These are phyloP conservation scores for Sistotremastrum niveocremeum DNA, from an alignment of 768 basidiomycete genomes.

Conservation along the genomic window DNA sequence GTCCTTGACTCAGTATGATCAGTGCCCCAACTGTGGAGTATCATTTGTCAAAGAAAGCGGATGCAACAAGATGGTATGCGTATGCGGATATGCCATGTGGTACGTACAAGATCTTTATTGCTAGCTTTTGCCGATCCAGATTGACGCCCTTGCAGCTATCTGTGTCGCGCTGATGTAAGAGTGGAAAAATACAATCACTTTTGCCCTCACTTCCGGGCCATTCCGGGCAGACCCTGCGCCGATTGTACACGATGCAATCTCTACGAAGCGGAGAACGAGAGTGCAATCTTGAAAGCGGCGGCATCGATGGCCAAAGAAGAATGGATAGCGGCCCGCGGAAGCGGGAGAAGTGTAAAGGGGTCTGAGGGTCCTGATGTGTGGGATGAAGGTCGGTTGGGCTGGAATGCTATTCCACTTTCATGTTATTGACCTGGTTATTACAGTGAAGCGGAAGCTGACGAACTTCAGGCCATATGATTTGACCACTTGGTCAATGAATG, in stretches of 20 bases:
- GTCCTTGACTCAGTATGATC: background rate
- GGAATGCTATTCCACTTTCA: too few species aligned
- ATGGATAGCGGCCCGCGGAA: too few species aligned
- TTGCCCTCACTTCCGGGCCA: conserved; percentile 8
- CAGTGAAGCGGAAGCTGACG: too few species aligned
- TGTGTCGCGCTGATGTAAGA: conserved; percentile 6
- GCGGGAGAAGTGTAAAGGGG: too few species aligned
- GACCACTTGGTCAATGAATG: too few species aligned
- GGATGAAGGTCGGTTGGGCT: too few species aligned
- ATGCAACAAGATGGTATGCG: conserved; percentile 9
- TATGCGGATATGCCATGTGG: conserved; percentile 9
- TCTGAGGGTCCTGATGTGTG: too few species aligned
- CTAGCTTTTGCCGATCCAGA: too few species aligned
- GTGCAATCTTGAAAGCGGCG: conserved; percentile 33
- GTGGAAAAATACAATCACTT: conserved; percentile 6
- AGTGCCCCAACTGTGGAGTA: conserved; percentile 7
- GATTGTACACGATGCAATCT: too few species aligned
- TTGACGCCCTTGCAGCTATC: too few species aligned
- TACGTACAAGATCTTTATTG: background rate
- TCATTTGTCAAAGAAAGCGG: conserved; percentile 9
- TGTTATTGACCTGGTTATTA: too few species aligned
- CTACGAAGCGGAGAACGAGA: conserved; percentile 23
- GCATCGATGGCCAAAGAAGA: conserved; percentile 19
- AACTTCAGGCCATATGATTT: too few species aligned
- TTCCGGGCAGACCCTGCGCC: background rate